Base-by-base conservation (phyloP, 164 flowering plant species). In the Protea cynaroides region DNA sequence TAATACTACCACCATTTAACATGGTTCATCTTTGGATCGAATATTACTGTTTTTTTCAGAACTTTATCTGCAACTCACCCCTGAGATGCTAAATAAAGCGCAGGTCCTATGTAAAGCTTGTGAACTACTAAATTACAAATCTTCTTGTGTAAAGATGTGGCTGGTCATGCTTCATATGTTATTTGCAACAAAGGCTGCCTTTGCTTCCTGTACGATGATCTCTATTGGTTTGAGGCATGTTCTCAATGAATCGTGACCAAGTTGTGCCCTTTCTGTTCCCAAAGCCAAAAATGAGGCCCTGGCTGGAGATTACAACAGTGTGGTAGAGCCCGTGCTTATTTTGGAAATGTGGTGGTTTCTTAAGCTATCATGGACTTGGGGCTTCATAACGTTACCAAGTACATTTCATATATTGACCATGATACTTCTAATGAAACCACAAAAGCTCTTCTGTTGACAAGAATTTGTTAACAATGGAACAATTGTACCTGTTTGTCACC, bases 211-310 rank as follows among this genome's bases (percentile, higher is more conserved):
- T 52, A 83, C 24, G 65, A 76, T 78, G 18, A 89, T 87, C 70
- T 86, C 89, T 24, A 87, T 84, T 23, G 98, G 98, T 62, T 78
- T 61, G 22, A 82, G 89, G 81, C 97, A 87, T 58, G 77, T 84
- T 76, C 97, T 76, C 69, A 90, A 69, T 0, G 83, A 76, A 65
- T 84, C 96, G 43, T 80, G 92, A 25, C 97, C 98, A 22, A 93
- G 96, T 62, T 90, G 98, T 14, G 84, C 96, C 68, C 98, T 81
- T 75, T 88, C 97, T 93, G 63, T 93, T 97, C 49, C 97, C 97
- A 67, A 93, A 88, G 7, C 98, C 98, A 52, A 87, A 87, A 10
- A 93, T 63, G 57, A 65, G 79, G 19, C 97, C 98, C 49, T 56
- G 75, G 56, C 73, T 75, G 25, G 92, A 86, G 56, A 89, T 71